Percentiles rank a stretch among this genome's conserved stretches.
Conservation (phyloP, 257 asterid genomes). For the Henckelia pumila region DNA sequence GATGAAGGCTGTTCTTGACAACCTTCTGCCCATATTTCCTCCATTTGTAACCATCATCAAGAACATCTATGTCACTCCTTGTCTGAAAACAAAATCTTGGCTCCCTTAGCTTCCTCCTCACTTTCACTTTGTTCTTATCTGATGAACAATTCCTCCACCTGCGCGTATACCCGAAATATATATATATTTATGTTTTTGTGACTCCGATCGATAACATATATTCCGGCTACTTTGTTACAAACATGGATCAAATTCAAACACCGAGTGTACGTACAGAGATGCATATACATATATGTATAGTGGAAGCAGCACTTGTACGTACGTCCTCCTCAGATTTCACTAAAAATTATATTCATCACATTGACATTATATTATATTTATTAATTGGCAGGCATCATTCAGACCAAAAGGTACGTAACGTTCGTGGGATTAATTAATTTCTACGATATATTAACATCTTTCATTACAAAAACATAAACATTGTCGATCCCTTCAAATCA, state of each 20-base stretch:
- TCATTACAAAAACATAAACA: no score
- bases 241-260: no score
- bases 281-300: conserved; percentile 23
- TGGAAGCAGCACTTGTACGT: conserved; percentile 44
- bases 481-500: not conserved
- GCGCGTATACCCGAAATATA: no score
- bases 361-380: no score
- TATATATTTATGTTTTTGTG: no score
- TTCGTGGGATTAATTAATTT: conserved; percentile 11
- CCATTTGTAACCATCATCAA: conserved; percentile 99
- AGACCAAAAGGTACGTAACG: not conserved
- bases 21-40: conserved; percentile 94
- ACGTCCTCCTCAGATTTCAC: conserved; percentile 35
- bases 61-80: conserved; percentile 93
- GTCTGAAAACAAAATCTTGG: conserved; percentile 97
- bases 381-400: conserved; percentile 28
- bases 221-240: no score
- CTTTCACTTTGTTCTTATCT: conserved; percentile 74
- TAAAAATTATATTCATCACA: conserved; percentile 18
- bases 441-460: not conserved
- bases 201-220: no score
- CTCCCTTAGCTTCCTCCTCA: conserved; percentile 80
- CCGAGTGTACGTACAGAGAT: conserved; percentile 15
- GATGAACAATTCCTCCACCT: conserved; percentile 75
- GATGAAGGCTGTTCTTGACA: conserved; percentile 96